These are phyloP conservation scores for Parasitella parasitica DNA, from an alignment of 371 early-diverging fungal species.

Conservation along the genomic window DNA sequence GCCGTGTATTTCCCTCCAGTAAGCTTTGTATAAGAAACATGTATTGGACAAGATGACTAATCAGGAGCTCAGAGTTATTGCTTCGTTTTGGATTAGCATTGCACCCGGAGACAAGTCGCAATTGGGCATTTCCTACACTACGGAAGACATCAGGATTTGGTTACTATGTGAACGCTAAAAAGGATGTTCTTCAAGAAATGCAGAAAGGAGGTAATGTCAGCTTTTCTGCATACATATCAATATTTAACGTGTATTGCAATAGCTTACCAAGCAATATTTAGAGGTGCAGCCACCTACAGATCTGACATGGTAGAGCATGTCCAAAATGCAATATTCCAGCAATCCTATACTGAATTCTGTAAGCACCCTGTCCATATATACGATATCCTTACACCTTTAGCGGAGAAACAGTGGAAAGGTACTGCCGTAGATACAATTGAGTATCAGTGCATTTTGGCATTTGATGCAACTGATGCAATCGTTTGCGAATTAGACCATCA, in stretches of 20 bases:
- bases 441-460: slow-evolving; percentile 22
- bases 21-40: neutral
- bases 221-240: neutral
- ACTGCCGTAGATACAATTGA: neutral
- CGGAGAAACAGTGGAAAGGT: neutral
- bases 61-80: slow-evolving; percentile 5
- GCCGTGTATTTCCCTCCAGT: slow-evolving; percentile 22
- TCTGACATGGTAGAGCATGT: slow-evolving; percentile 18
- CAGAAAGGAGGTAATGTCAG: neutral
- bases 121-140: slow-evolving; percentile 21
- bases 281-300: slow-evolving; percentile 10
- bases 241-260: neutral
- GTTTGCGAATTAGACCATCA: slow-evolving; percentile 1
- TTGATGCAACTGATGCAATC: neutral
- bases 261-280: slow-evolving; percentile 7
- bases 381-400: neutral
- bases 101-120: slow-evolving; percentile 13
- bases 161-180: slow-evolving; percentile 14
- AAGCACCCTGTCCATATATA: neutral
- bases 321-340: slow-evolving; percentile 1
- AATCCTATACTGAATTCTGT: neutral
- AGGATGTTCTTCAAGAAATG: slow-evolving; percentile 3
- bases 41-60: neutral
- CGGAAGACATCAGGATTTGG: slow-evolving; percentile 10
- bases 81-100: slow-evolving; percentile 22